These are phyloP conservation scores for Fusarium sp. DNA, from an alignment of 2,329 filamentous ascomycete genomes.

Conservation along the genomic window DNA sequence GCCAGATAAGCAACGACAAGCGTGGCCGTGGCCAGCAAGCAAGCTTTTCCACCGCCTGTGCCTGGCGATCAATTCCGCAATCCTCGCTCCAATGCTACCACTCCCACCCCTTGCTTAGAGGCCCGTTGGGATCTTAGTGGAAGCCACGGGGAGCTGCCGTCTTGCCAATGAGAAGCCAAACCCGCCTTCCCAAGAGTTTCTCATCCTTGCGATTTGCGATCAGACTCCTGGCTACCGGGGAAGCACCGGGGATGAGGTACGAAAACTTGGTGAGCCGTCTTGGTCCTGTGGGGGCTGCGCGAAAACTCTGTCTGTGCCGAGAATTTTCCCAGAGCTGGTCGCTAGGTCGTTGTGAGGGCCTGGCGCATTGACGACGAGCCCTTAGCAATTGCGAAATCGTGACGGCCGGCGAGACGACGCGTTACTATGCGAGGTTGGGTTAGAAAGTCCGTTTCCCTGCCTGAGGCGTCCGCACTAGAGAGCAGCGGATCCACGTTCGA, in stretches of 20 bases:
- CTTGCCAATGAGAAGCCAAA: slow-evolving; percentile 36
- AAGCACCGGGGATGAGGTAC: slow-evolving; percentile 1
- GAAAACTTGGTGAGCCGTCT: not conserved
- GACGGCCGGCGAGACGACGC: slow-evolving; percentile 9
- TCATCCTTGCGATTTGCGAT: slow-evolving; percentile 25
- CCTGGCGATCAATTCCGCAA: slow-evolving; percentile 36
- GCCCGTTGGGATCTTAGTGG: slow-evolving; percentile 22
- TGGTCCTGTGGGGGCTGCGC: slow-evolving; percentile 15
- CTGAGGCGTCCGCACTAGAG: slow-evolving; percentile 30
- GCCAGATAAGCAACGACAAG: slow-evolving; percentile 23
- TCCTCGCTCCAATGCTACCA: slow-evolving; percentile 12
- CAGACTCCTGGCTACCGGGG: slow-evolving; percentile 9
- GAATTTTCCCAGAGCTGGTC: not conserved
- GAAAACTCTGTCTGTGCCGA: slow-evolving; percentile 14
- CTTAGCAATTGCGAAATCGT: slow-evolving; percentile 12
- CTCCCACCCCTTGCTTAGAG: slow-evolving; percentile 8
- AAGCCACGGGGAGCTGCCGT: slow-evolving; percentile 34
- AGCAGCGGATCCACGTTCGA: slow-evolving; percentile 18
- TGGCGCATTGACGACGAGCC: slow-evolving; percentile 16
- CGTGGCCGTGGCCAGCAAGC: slow-evolving; percentile 15
- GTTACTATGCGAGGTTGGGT: not conserved
- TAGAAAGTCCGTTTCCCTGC: slow-evolving; percentile 9
- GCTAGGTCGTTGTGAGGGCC: not conserved
- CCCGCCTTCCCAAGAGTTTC: slow-evolving; percentile 15
- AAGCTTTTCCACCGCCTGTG: slow-evolving; percentile 29